These are phyloP conservation scores for Kodamaea alishanica DNA, from an alignment of 1,139 yeast genomes.

Conservation along the genomic window DNA sequence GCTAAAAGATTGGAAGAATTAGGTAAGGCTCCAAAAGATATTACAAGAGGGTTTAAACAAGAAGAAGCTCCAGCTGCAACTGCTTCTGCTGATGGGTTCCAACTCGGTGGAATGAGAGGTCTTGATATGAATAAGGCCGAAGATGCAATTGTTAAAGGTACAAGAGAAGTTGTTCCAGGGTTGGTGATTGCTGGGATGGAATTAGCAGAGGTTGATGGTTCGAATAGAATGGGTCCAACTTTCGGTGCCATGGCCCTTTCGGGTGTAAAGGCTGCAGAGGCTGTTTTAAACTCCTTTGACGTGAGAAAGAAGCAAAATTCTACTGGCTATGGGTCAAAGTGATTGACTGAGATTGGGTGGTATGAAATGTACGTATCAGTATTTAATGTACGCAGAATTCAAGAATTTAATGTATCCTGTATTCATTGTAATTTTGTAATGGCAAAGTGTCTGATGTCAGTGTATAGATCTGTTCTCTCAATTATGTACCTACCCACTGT, in stretches of 20 bases:
- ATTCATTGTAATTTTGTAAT: no score
- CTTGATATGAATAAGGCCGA: conserved; percentile 77
- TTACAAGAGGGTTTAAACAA: conserved; percentile 16
- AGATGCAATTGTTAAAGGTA: conserved; percentile 69
- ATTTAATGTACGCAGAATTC: no score
- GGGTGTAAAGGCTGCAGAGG: conserved; percentile 74
- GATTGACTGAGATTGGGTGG: neutral
- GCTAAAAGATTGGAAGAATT: conserved; percentile 47
- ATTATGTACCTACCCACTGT: no score
- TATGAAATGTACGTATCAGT: no score
- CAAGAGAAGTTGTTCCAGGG: conserved; percentile 68
- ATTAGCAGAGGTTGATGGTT: conserved; percentile 71
- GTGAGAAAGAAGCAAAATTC: conserved; percentile 43
- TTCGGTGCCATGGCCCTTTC: conserved; percentile 80
- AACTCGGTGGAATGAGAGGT: conserved; percentile 73
- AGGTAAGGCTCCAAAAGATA: conserved; percentile 26
- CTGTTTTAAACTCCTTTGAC: conserved; percentile 50
- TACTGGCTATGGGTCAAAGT: conserved; percentile 15
- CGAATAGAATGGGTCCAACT: conserved; percentile 82
- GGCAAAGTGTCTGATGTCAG: no score
- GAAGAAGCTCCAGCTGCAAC: conserved; percentile 21
- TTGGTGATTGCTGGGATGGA: conserved; percentile 81
- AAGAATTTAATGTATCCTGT: no score
- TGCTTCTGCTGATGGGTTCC: conserved; percentile 36
- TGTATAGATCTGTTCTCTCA: no score